Conservation (phyloP, 1,284 basidiomycete species). For the Heterobasidion parviporum region DNA sequence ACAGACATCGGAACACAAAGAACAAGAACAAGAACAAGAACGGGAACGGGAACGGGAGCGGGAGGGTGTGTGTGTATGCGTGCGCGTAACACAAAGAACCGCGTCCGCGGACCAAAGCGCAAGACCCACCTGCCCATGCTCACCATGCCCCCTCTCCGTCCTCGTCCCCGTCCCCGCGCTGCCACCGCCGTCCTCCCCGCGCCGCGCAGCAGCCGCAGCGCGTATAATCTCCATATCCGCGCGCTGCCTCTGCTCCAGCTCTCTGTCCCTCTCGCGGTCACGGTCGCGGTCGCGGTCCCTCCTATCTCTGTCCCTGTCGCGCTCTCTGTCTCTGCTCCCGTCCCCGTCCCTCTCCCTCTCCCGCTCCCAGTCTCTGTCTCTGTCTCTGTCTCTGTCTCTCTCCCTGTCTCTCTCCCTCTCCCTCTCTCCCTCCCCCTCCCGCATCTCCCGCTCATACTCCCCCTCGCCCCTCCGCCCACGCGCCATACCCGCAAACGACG, state of each 20-base stretch:
- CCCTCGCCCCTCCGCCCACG: too few relatives aligned
- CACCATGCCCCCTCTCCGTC: neutral
- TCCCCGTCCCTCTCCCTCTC: neutral
- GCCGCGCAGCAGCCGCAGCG: slow-evolving; percentile 4
- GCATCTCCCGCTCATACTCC: slow-evolving; percentile 7
- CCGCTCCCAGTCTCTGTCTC: slow-evolving; percentile 4
- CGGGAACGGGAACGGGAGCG: neutral
- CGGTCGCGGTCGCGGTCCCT: too few relatives aligned
- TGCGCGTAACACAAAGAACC: too few relatives aligned
- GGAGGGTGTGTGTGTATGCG: neutral
- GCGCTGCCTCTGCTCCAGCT: slow-evolving; percentile 11
- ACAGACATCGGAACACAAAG: neutral
- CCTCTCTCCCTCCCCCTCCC: slow-evolving; percentile 1
- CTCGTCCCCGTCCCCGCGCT: neutral
- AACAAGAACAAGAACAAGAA: neutral
- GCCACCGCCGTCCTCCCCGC: slow-evolving; percentile 7
- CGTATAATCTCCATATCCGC: slow-evolving; percentile 14
- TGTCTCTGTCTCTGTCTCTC: slow-evolving; percentile 11
- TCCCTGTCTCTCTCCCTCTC: neutral
- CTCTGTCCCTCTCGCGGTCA: neutral
- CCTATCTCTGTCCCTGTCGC: slow-evolving; percentile 10
- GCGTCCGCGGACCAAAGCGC: neutral
- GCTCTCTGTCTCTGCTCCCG: slow-evolving; percentile 5
- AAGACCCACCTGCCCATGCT: neutral
- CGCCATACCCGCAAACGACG: too few relatives aligned